Base-by-base conservation (phyloP, 2,329 filamentous ascomycete species). In the Plenodomus lindquistii region DNA sequence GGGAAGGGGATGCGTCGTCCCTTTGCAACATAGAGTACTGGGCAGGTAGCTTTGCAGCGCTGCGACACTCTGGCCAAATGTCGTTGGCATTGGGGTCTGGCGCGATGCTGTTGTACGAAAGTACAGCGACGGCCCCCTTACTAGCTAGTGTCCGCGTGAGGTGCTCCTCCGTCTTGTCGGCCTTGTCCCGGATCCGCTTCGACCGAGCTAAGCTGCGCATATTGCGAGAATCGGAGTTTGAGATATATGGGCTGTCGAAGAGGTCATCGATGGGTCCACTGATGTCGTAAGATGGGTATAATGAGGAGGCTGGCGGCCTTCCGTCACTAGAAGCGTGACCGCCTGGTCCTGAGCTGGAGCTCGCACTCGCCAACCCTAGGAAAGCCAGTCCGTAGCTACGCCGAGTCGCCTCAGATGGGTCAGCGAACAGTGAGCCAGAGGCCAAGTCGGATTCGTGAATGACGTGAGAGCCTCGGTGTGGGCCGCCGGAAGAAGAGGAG, bases 21-120 rank as follows among this genome's bases (percentile, higher is more conserved):
- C 46, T 49, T 11, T 65, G 49, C 3, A 67, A 45, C 7, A 59
- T 21, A 8, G 46, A 50, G 44, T 71, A 70, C 2, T 45, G 55
- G n/a, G 56, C 60, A 2, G 66, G 66, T 18, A 64, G 43, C 46
- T 66, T 67, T 21, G 43, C 48, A 11, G 44, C 36, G 44, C 60
- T 67, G 24, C 70, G 67, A 18, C 66, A 63, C 9, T 63, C 50
- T 7, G 70, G 70, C 69, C 70, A 73, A 4, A 73, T 61, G 37
- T 73, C 70, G 40, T 68, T 72, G 5, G 66, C 67, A 13, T 54
- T 20, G 4, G 63, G 52, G 17, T 63, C 51, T 20, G 62, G 53
- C 15, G 34, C 35, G 15, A 44, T 35, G 9, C 41, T 55, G 19
- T 50, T 49, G 40, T 68, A 70, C 18, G 57, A 29, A 34, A 71